Percentiles rank a stretch among this genome's conserved stretches.
Evolutionary conservation across 768 basidiomycete species (phyloP).

Genomic region (Boletus pseudopeckii): DNA sequence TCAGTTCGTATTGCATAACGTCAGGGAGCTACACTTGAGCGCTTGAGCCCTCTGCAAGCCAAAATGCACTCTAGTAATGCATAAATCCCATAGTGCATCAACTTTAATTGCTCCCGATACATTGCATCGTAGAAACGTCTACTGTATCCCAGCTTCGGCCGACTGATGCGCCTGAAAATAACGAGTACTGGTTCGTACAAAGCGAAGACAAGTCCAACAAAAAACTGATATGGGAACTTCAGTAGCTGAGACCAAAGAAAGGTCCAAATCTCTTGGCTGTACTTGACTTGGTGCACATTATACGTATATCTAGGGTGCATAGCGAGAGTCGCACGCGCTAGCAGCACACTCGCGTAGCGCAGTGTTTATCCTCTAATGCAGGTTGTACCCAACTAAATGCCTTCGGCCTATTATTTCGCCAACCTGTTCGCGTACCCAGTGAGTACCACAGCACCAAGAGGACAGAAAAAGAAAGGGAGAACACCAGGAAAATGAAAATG

Average conservation of each 20-base stretch:
- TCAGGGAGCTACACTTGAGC: too few species aligned
- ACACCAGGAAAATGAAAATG: background rate
- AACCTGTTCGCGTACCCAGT: conserved; percentile 43
- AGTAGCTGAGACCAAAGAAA: background rate
- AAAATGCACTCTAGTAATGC: too few species aligned
- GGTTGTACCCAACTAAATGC: conserved; percentile 74
- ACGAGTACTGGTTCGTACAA: too few species aligned
- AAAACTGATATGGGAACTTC: background rate
- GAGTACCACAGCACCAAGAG: background rate
- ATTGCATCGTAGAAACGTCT: too few species aligned
- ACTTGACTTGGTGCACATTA: conserved; percentile 2
- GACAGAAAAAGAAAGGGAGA: background rate
- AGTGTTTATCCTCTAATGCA: conserved; percentile 41
- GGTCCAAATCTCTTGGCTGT: conserved; percentile 1
- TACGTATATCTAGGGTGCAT: conserved; percentile 10
- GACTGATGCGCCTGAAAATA: too few species aligned
- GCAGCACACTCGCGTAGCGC: background rate
- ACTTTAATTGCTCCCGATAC: too few species aligned
- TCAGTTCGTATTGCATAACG: too few species aligned
- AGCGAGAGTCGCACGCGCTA: background rate
- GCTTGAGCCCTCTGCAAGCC: too few species aligned
- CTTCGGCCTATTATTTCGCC: conserved; percentile 86
- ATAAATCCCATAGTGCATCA: too few species aligned
- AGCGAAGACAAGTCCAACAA: background rate
- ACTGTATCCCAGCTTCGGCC: too few species aligned